Evolutionary conservation across 805 yeast species (phyloP), one percentile per base, ranked within the genome.

Genomic region (Pichia sporocuriosa): DNA sequence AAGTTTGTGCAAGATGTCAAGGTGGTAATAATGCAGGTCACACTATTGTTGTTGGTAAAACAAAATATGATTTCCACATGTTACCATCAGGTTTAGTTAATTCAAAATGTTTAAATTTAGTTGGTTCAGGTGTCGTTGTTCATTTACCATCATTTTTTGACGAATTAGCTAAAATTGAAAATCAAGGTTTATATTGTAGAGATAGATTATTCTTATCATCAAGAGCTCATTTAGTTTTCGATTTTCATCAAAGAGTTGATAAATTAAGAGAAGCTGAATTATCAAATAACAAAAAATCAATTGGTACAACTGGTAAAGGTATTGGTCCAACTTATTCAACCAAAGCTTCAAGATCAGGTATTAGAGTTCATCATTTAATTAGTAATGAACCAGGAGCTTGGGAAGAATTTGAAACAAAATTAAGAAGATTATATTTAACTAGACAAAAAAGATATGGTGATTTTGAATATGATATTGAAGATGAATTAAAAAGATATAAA

Each of bases 1-100:
- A 93, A 54, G 90, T 93, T 32, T 94, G 97, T 63, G 97, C 97
- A 23, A 78, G 99, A 63, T 90, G 97, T 68, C 89, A 84, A 62
- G 99, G 99, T 66, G 99, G 99, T 59, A 93, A 93, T 72, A 93
- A 93, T 62, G 99, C 99, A 23, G 99, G 99, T 27, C 99, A 93
- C 65, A 93, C 99, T 33, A 93, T 93, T 57, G 97, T 93, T 37
- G 98, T 88, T 39, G 79, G 80, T 46, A 82, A 79, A 35, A 74
- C 73, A 57, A 90, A 88, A 66, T 93, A 89, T 62, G 98, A 93
- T 64, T 93, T 93, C 82, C 98, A 93, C 69, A 90, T 93, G 96
- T 77, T 93, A 49, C 98, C 98, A 16, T 86, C 96, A 9, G 98
- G 98, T n/a, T 75, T 93, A 50, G 95, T 93, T 46, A 93, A 93